Percentiles rank a stretch among this genome's conserved stretches.
Evolutionary conservation across 2,329 filamentous ascomycete genomes (phyloP).

Genomic region (Apiospora arundinis): DNA sequence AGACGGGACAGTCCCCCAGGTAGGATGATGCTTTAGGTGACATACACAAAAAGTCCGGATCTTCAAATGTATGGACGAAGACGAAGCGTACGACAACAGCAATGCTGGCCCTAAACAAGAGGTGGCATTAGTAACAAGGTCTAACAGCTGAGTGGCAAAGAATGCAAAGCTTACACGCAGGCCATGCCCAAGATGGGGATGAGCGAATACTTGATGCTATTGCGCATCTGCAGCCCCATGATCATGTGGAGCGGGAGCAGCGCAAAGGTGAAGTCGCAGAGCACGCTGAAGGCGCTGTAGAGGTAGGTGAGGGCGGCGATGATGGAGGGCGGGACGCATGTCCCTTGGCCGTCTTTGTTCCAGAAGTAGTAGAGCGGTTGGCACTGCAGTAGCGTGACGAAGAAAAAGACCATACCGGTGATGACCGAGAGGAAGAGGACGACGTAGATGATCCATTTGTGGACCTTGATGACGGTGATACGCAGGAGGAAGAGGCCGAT

Average conservation of each 20-base stretch:
- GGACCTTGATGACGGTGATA: slow-evolving; percentile 27
- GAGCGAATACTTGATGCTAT: slow-evolving; percentile 51
- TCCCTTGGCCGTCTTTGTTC: slow-evolving; percentile 29
- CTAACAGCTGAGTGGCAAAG: background rate
- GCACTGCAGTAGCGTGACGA: slow-evolving; percentile 32
- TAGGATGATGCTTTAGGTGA: background rate
- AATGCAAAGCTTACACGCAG: slow-evolving; percentile 38
- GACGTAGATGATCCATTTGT: slow-evolving; percentile 30
- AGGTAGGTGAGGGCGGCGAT: slow-evolving; percentile 53
- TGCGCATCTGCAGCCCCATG: slow-evolving; percentile 54
- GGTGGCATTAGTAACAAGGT: slow-evolving; percentile 4
- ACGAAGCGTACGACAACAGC: slow-evolving; percentile 33
- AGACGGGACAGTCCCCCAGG: background rate
- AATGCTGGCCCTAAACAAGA: slow-evolving; percentile 28
- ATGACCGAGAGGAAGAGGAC: slow-evolving; percentile 27
- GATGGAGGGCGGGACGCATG: slow-evolving; percentile 38
- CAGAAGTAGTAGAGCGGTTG: slow-evolving; percentile 32
- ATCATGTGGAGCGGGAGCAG: slow-evolving; percentile 54
- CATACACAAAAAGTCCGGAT: slow-evolving; percentile 32
- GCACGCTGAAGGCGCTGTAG: slow-evolving; percentile 47
- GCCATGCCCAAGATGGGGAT: slow-evolving; percentile 56
- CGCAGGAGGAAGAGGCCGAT: slow-evolving; percentile 32
- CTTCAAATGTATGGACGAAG: slow-evolving; percentile 29
- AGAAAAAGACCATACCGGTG: slow-evolving; percentile 31
- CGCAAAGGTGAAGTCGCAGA: slow-evolving; percentile 49